Evolutionary conservation across 2,329 filamentous ascomycete genomes (phyloP).

Genomic region (Venturia carpophila): DNA sequence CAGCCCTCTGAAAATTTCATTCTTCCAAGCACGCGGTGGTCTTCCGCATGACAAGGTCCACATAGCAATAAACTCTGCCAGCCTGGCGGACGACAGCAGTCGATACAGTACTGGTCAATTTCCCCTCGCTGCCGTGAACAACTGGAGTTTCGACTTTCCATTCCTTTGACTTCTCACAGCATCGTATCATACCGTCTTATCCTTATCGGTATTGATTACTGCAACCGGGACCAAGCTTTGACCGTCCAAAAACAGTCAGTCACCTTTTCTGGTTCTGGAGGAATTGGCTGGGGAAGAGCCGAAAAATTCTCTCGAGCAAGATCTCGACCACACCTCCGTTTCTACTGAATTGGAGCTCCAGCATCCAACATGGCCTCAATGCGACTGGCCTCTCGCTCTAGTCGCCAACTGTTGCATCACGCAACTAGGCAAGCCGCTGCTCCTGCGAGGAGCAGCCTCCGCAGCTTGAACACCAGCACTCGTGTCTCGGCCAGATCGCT

Average conservation of each 20-base stretch:
- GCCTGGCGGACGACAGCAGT: neutral
- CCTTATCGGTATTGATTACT: neutral
- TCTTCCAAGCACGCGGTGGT: neutral
- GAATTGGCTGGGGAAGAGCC: slow-evolving; percentile 3
- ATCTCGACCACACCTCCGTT: neutral
- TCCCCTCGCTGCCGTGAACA: neutral
- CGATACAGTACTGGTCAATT: neutral
- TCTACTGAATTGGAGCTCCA: slow-evolving; percentile 3
- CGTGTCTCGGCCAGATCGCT: slow-evolving; percentile 4
- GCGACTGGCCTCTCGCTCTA: slow-evolving; percentile 2
- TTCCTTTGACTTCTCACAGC: neutral
- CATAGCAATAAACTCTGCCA: slow-evolving; percentile 3
- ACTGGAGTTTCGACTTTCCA: neutral
- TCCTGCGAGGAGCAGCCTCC: slow-evolving; percentile 9
- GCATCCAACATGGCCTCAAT: slow-evolving; percentile 1
- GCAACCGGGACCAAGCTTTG: neutral
- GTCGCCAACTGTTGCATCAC: neutral
- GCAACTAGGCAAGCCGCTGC: neutral
- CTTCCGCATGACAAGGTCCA: neutral
- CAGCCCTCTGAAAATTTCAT: slow-evolving; percentile 4
- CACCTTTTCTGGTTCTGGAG: neutral
- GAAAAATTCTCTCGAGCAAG: neutral
- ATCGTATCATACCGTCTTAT: neutral
- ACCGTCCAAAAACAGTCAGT: slow-evolving; percentile 4
- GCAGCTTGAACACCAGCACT: slow-evolving; percentile 8